A percentile compares a stretch with the other conserved stretches of the same genome.
Conservation (phyloP, 768 basidiomycete species). For the Collybia mongolica region DNA sequence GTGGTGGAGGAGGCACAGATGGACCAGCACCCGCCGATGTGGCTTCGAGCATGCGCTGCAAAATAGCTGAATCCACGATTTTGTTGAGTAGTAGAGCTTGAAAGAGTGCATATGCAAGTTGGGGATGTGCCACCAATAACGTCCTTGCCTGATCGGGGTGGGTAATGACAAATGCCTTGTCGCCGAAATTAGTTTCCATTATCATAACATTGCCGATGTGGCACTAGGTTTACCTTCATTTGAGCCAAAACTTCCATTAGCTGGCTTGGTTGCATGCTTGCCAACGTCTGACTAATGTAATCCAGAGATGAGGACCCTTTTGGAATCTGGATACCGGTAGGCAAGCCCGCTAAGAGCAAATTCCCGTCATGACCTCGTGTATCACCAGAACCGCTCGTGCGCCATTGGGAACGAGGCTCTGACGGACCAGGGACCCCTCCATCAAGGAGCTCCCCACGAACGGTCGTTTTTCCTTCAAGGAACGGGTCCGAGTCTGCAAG, state of each 20-base stretch:
- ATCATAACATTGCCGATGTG: conserved; percentile 5
- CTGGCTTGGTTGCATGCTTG: conserved; percentile 78
- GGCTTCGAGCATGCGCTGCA: conserved; percentile 65
- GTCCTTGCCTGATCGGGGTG: conserved; percentile 87
- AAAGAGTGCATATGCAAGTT: conserved; percentile 94
- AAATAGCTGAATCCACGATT: conserved; percentile 84
- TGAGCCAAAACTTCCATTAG: conserved; percentile 94
- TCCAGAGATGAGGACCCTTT: conserved; percentile 75
- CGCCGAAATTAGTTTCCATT: conserved; percentile 2
- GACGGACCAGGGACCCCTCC: conserved; percentile 55
- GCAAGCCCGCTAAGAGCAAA: conserved; percentile 64
- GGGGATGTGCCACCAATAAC: conserved; percentile 81
- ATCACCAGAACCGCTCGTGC: conserved; percentile 37
- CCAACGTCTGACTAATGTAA: conserved; percentile 82
- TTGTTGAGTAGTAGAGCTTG: conserved; percentile 92
- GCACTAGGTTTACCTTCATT: conserved; percentile 77
- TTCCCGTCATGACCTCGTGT: conserved; percentile 40
- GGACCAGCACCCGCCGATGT: conserved; percentile 20
- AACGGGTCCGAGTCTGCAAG: conserved; percentile 92
- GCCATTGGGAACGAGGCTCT: conserved; percentile 55
- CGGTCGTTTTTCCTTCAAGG: conserved; percentile 87
- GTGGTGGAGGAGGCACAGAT: conserved; percentile 16
- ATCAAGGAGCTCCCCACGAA: conserved; percentile 79
- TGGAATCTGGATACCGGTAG: conserved; percentile 73
- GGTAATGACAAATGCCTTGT: conserved; percentile 86